Evolutionary conservation across 345 rosid species (phyloP).

Genomic region (Salix exigua): DNA sequence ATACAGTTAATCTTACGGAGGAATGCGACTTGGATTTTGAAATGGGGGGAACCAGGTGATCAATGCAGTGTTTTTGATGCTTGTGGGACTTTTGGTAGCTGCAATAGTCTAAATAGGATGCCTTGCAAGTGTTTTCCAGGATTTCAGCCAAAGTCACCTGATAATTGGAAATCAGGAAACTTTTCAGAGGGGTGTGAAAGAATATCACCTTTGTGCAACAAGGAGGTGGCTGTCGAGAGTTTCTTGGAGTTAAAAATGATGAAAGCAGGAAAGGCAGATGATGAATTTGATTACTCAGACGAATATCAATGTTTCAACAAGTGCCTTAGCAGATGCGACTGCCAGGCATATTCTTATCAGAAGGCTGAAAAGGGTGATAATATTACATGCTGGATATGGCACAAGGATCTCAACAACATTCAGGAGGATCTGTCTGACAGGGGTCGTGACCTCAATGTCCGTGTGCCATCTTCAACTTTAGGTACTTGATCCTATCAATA

Average conservation of each 20-base stretch:
- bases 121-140: slow-evolving; percentile 50
- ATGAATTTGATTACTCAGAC: slow-evolving; percentile 24
- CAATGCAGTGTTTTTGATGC: slow-evolving; percentile 39
- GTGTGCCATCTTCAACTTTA: slow-evolving; percentile 38
- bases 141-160: slow-evolving; percentile 31
- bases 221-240: slow-evolving; percentile 13
- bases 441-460: slow-evolving; percentile 34
- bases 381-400: slow-evolving; percentile 57
- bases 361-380: not conserved
- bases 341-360: slow-evolving; percentile 61
- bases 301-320: slow-evolving; percentile 42
- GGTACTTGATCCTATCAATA: slow-evolving; percentile 29
- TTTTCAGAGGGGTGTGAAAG: slow-evolving; percentile 43
- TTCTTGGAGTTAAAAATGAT: slow-evolving; percentile 48
- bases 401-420: slow-evolving; percentile 44
- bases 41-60: slow-evolving; percentile 44
- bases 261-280: slow-evolving; percentile 54
- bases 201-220: slow-evolving; percentile 37
- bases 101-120: slow-evolving; percentile 33
- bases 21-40: slow-evolving; percentile 19
- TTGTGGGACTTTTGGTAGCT: slow-evolving; percentile 49
- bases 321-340: slow-evolving; percentile 52
- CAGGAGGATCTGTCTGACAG: slow-evolving; percentile 42
- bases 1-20: slow-evolving; percentile 31
- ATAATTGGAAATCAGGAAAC: slow-evolving; percentile 37